A percentile compares a stretch with the other conserved stretches of the same genome.
Evolutionary conservation across 148 eudicot genomes (phyloP).

Genomic region (Rheum nobile): DNA sequence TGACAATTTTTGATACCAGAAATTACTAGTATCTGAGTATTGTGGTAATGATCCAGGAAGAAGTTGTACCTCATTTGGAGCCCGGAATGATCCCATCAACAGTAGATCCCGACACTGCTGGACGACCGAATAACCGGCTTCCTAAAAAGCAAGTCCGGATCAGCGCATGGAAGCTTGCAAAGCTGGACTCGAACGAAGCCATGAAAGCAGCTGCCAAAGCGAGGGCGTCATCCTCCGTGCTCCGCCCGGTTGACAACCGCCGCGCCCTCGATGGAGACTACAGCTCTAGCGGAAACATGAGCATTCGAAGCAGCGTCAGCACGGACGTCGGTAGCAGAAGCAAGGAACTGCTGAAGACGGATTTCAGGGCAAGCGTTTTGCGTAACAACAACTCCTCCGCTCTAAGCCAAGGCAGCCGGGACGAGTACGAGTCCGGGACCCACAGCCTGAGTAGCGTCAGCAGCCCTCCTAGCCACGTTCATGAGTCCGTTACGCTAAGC

Average conservation of each 20-base stretch:
- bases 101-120: slow-evolving; percentile 76
- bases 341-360: slow-evolving; percentile 38
- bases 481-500: slow-evolving; percentile 68
- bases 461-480: slow-evolving; percentile 81
- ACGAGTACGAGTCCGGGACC: slow-evolving; percentile 82
- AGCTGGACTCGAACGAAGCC: slow-evolving; percentile 72
- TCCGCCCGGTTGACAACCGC: slow-evolving; percentile 61
- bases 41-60: slow-evolving; percentile 49
- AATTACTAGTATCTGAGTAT: not conserved
- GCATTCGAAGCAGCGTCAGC: slow-evolving; percentile 76
- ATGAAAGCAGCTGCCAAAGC: slow-evolving; percentile 94
- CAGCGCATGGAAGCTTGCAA: slow-evolving; percentile 96
- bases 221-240: slow-evolving; percentile 87
- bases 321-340: slow-evolving; percentile 44
- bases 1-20: not conserved
- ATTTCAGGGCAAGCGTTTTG: slow-evolving; percentile 25
- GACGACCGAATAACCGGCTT: slow-evolving; percentile 24
- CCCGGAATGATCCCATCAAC: slow-evolving; percentile 97
- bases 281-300: slow-evolving; percentile 78
- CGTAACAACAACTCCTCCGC: slow-evolving; percentile 46
- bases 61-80: slow-evolving; percentile 89
- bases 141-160: slow-evolving; percentile 57
- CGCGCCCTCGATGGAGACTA: slow-evolving; percentile 33
- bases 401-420: slow-evolving; percentile 83
- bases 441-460: slow-evolving; percentile 82